Base-by-base conservation (phyloP, 805 yeast genomes). In the Candida michaelii region DNA sequence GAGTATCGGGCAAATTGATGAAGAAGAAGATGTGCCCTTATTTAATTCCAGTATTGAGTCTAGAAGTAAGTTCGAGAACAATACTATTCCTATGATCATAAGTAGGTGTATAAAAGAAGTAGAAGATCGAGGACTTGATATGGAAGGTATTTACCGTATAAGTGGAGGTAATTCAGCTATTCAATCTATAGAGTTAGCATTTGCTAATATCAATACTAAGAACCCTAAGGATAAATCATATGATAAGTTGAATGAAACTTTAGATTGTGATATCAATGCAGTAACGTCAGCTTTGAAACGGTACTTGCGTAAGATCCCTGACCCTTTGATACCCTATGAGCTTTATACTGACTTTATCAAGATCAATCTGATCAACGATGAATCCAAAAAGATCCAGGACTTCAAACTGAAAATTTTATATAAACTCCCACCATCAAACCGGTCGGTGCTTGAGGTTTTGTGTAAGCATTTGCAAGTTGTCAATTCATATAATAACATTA, bases 121-220 rank as follows among this genome's bases (percentile, higher is more conserved):
- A 40, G 97, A 91, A 64, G 57, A 58, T 5, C 71, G 88, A 44
- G 96, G 96, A 4, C 62, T 90, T 51, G 80, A 75, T 30, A 66
- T 73, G 47, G 98, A 90, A 62, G 99, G 99, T 7, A 76, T 93
- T 27, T 93, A 93, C 66, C 73, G 99, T 51, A 83, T 90, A 51
- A 84, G 95, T 35, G 99, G 96, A 1, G 85, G 88, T 4, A 76
- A 82, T 48, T 75, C 88, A 7, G 83, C 85, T 37, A 75, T 83
- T 42, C 79, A 76, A 17, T 60, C 69, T n/a, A 65, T 70, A 36
- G 74, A 69, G 45, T 62, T 59, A 39, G 69, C 74, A 1, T 70
- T 70, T 52, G 44, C 59, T 8, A 54, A 51, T 31, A 13, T 47
- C 24, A 44, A 45, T 25, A 49, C 50, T 6, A 53, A 56, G 10